Conservation (phyloP, 2,329 filamentous ascomycete species). For the Diaporthe velutina region DNA sequence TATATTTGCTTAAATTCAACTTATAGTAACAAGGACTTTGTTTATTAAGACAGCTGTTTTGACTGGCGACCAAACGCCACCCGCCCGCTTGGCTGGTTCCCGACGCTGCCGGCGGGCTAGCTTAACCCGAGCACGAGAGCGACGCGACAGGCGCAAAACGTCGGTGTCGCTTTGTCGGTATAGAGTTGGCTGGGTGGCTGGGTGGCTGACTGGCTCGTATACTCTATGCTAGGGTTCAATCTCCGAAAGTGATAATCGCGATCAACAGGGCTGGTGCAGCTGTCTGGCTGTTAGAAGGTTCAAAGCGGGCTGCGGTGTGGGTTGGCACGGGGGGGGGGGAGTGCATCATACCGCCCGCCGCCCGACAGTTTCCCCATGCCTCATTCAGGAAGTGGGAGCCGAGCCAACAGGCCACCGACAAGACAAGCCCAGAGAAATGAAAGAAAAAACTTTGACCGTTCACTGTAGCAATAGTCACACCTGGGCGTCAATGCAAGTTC, state of each 20-base stretch:
- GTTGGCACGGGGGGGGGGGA: neutral
- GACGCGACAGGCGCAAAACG: neutral
- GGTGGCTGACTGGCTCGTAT: neutral
- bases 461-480: neutral
- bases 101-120: neutral
- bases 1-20: too few relatives aligned
- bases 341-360: neutral
- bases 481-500: neutral
- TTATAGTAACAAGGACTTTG: too few relatives aligned
- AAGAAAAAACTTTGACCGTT: neutral
- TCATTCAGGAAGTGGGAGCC: neutral
- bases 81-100: neutral
- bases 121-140: constrained; percentile 6
- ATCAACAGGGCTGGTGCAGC: constrained; percentile 2
- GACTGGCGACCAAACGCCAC: neutral
- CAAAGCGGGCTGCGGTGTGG: neutral
- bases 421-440: neutral
- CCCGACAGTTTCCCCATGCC: neutral
- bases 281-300: neutral
- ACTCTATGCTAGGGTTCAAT: too few relatives aligned
- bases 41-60: too few relatives aligned
- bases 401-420: neutral
- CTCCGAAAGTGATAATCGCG: neutral
- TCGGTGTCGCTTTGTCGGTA: too few relatives aligned
- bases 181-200: neutral